phyloP scores from a whole-genome alignment of 805 yeast species.

The Saccharomycopsis sp. region DNA sequence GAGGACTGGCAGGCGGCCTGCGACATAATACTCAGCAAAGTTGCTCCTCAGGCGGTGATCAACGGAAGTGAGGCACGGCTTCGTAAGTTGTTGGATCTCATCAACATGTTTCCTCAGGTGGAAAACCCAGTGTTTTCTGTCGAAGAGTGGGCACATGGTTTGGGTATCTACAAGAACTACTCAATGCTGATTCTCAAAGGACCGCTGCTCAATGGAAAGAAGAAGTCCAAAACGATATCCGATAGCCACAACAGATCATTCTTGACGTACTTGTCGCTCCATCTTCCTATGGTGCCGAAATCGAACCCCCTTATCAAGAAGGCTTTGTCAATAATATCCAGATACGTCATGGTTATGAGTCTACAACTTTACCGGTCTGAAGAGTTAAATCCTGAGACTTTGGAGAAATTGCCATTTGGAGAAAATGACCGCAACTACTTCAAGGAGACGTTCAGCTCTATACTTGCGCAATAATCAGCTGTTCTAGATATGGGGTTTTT shows the following conservation, averaged over 20 bases:
- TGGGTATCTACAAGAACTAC: slow-evolving; percentile 51
- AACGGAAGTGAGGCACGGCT: slow-evolving; percentile 32
- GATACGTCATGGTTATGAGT: slow-evolving; percentile 33
- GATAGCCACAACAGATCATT: slow-evolving; percentile 5
- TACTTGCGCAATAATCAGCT: neutral
- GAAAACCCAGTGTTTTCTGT: slow-evolving; percentile 27
- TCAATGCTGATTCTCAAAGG: slow-evolving; percentile 27
- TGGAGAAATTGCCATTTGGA: slow-evolving; percentile 37
- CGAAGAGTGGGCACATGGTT: slow-evolving; percentile 49
- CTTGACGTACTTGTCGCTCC: slow-evolving; percentile 8
- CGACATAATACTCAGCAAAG: slow-evolving; percentile 40
- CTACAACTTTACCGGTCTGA: slow-evolving; percentile 22
- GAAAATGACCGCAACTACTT: slow-evolving; percentile 39
- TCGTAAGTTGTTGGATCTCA: slow-evolving; percentile 30
- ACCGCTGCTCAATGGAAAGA: neutral
- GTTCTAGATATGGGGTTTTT: too few relatives aligned
- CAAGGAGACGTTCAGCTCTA: neutral
- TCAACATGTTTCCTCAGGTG: slow-evolving; percentile 37
- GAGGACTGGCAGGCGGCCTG: slow-evolving; percentile 59
- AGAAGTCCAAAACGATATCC: neutral
- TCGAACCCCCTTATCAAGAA: slow-evolving; percentile 5
- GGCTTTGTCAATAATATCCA: slow-evolving; percentile 42
- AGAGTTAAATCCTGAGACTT: slow-evolving; percentile 29
- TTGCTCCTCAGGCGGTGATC: slow-evolving; percentile 70
- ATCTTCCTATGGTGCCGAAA: slow-evolving; percentile 12